Evolutionary conservation across 2,329 filamentous ascomycete species (phyloP).

Genomic region (Hypoxylon sp.): DNA sequence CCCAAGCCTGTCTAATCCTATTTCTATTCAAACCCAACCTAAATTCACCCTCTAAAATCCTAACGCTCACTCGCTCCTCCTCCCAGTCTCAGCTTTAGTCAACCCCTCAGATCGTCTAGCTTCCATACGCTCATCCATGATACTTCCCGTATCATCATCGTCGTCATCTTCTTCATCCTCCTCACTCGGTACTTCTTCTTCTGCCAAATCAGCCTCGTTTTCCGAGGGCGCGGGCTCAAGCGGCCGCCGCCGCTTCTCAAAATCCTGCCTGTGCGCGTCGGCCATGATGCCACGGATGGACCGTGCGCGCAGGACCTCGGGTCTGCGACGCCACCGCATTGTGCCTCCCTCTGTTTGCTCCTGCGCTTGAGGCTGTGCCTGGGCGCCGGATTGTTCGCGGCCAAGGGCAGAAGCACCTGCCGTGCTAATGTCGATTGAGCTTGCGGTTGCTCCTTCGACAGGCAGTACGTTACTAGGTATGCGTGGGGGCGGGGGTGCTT

Average conservation of each 20-base stretch:
- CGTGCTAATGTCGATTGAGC: slow-evolving; percentile 45
- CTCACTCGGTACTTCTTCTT: slow-evolving; percentile 55
- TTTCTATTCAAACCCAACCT: slow-evolving; percentile 1
- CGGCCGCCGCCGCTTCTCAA: slow-evolving; percentile 80
- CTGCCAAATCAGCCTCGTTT: slow-evolving; percentile 53
- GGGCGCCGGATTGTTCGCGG: slow-evolving; percentile 36
- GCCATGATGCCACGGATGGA: slow-evolving; percentile 77
- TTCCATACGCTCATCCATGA: slow-evolving; percentile 50
- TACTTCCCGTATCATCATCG: slow-evolving; percentile 53
- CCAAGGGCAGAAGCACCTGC: slow-evolving; percentile 36
- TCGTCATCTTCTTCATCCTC: slow-evolving; percentile 54
- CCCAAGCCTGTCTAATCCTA: neutral
- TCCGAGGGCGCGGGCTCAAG: slow-evolving; percentile 54
- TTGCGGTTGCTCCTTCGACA: slow-evolving; percentile 39
- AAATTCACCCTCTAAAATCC: neutral
- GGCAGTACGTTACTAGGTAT: neutral
- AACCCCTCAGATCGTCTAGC: slow-evolving; percentile 44
- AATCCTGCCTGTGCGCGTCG: slow-evolving; percentile 90
- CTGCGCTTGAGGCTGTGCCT: slow-evolving; percentile 30
- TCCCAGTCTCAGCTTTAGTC: slow-evolving; percentile 26
- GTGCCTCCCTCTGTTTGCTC: slow-evolving; percentile 46
- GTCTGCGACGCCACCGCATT: slow-evolving; percentile 45
- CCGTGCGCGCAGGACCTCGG: slow-evolving; percentile 49
- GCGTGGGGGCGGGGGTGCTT: neutral
- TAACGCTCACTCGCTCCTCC: slow-evolving; percentile 4